Evolutionary conservation across 2,329 filamentous ascomycete species (phyloP).

Genomic region (Cryoendolithus antarcticus): DNA sequence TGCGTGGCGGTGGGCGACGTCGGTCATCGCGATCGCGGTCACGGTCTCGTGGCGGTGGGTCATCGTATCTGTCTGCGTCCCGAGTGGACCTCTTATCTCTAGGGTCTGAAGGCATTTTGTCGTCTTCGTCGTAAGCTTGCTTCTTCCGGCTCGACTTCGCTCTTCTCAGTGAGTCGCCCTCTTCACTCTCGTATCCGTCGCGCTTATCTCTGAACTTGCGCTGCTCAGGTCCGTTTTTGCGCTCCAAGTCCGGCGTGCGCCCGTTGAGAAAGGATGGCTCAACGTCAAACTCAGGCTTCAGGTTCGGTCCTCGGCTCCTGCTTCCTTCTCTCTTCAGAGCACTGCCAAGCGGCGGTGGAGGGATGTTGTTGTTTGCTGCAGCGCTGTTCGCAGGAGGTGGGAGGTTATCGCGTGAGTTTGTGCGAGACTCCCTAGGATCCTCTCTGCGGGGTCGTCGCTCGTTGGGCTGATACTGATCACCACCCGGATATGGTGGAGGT

Average conservation of each 20-base stretch:
- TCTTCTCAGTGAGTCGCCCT: constrained; percentile 20
- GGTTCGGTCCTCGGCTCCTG: constrained; percentile 17
- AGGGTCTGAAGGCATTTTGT: constrained; percentile 1
- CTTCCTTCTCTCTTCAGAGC: constrained; percentile 22
- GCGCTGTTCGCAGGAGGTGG: constrained; percentile 2
- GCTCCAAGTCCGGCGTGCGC: constrained; percentile 21
- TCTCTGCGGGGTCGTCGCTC: constrained; percentile 1
- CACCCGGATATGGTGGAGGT: constrained; percentile 5
- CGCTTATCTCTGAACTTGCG: constrained; percentile 22
- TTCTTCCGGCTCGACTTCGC: constrained; percentile 1
- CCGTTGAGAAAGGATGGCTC: constrained; percentile 21
- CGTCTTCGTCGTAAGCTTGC: constrained; percentile 9
- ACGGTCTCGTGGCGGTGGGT: constrained; percentile 5
- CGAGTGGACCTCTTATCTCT: constrained; percentile 2
- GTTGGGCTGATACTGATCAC: not conserved
- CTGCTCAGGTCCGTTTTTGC: constrained; percentile 19
- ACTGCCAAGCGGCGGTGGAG: constrained; percentile 22
- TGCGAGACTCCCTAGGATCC: constrained; percentile 1
- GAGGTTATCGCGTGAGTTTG: constrained; percentile 1
- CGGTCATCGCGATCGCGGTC: constrained; percentile 5
- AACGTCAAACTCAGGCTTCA: constrained; percentile 22
- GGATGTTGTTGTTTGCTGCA: constrained; percentile 9
- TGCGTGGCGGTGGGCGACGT: constrained; percentile 6
- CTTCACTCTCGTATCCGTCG: constrained; percentile 26
- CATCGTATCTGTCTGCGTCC: constrained; percentile 4